Evolutionary conservation across 306 rosid genomes (phyloP), one percentile per base, ranked within the genome.

Genomic region (Prunus kanzakura): DNA sequence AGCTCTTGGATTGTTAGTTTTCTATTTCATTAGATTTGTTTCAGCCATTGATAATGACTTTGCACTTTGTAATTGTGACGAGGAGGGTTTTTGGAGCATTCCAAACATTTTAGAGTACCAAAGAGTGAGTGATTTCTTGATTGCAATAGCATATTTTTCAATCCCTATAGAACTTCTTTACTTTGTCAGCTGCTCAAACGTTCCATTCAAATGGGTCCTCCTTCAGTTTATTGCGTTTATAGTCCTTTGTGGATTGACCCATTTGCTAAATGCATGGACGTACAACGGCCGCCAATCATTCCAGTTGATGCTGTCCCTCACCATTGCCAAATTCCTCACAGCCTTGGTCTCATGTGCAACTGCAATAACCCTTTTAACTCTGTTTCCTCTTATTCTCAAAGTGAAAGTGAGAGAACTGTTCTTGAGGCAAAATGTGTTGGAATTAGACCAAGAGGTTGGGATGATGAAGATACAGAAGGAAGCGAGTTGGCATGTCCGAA

Each of bases 261-360:
- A 84, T 72, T 56, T 84, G 72, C 79, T 84, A 74, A 84, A 84
- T 27, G 82, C 72, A 1, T 80, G 84, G 84, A 80, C 84, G 20
- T 92, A 86, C 54, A 81, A 89, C 38, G 89, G 91, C 2, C 91
- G 84, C 18, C 91, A 81, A 54, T 87, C 96, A 2, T 92, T 92
- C 81, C 90, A 84, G 8, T 67, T 92, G 75, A 62, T 89, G 82
- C 69, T 92, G 16, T 79, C 87, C 19, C 88, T 92, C 60, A 89
- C 97, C 29, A 74, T 89, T 78, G 88, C 93, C 38, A 92, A 92
- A 71, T 87, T 92, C 82, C 96, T 89, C 63, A 92, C 97, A 0
- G 97, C 96, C 69, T 84, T 92, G 64, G 96, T 92, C 76, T 92
- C 97, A 0, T 88, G 93, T 72, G 97, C 97, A 20, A 92, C 97